Conservation (phyloP, 306 rosid species). For the Quercus robur region DNA sequence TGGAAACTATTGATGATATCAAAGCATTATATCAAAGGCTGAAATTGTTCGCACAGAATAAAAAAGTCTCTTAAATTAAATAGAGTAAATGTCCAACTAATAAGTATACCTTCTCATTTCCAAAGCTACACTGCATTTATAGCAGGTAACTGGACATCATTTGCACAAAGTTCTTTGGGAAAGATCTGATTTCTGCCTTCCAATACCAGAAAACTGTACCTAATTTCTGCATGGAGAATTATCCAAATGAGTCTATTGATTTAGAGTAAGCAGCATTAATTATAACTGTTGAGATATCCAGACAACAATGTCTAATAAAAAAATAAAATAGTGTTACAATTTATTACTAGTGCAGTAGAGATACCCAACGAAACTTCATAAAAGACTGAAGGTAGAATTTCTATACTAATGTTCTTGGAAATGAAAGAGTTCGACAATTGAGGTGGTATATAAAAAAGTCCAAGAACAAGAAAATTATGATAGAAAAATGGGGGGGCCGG, state of each 20-base stretch:
- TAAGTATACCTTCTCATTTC: conserved; percentile 44
- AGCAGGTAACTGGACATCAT: conserved; percentile 13
- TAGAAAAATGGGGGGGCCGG: not conserved
- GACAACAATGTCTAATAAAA: too few relatives aligned
- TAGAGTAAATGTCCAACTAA: not conserved
- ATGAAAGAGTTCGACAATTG: not conserved
- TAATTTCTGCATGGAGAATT: not conserved
- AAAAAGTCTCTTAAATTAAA: not conserved
- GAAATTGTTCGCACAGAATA: not conserved
- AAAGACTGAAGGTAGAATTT: not conserved
- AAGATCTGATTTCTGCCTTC: not conserved
- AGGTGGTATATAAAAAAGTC: not conserved
- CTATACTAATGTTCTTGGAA: not conserved
- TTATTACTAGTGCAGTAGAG: not conserved
- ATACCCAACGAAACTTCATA: not conserved
- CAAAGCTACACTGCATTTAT: conserved; percentile 29
- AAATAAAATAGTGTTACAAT: not conserved
- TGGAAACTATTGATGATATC: conserved; percentile 34
- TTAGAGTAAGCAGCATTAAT: not conserved
- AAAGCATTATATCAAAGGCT: not conserved
- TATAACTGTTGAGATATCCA: not conserved
- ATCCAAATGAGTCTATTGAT: not conserved
- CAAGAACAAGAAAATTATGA: not conserved
- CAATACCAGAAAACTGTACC: not conserved
- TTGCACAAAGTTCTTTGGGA: not conserved